Evolutionary conservation across 495 filamentous ascomycete genomes (phyloP).

Genomic region (Penicillium malachiteum): DNA sequence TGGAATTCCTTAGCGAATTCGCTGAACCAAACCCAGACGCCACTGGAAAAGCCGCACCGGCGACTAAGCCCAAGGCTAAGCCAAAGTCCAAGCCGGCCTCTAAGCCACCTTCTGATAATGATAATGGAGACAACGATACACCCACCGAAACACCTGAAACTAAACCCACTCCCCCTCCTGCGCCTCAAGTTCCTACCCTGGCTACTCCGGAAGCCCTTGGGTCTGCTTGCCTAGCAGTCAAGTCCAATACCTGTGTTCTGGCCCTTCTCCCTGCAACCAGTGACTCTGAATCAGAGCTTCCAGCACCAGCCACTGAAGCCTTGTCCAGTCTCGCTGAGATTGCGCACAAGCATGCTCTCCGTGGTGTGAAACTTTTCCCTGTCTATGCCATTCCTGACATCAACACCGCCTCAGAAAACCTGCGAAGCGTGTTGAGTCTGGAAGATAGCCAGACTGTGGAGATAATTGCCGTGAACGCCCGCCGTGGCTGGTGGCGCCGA

Average conservation of each 20-base stretch:
- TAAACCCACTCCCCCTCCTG: constrained; percentile 50
- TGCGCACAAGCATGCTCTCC: constrained; percentile 66
- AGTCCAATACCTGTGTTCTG: constrained; percentile 83
- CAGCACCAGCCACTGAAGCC: constrained; percentile 48
- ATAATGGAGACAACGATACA: constrained; percentile 42
- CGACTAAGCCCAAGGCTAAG: constrained; percentile 48
- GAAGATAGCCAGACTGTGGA: constrained; percentile 47
- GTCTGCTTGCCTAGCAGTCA: constrained; percentile 68
- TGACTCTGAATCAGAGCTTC: constrained; percentile 46
- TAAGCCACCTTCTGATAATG: constrained; percentile 21
- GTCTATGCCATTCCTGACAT: constrained; percentile 70
- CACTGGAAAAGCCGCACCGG: constrained; percentile 43
- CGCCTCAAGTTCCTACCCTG: constrained; percentile 50
- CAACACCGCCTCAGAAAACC: constrained; percentile 54
- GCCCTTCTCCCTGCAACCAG: constrained; percentile 64
- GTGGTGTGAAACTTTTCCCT: constrained; percentile 71
- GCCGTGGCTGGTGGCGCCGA: constrained; percentile 80
- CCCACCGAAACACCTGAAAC: constrained; percentile 42
- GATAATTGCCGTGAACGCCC: constrained; percentile 79
- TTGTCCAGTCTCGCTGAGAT: constrained; percentile 71
- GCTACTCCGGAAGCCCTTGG: constrained; percentile 58
- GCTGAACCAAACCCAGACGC: constrained; percentile 70
- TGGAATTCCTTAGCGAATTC: constrained; percentile 78
- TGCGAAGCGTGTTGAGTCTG: constrained; percentile 65
- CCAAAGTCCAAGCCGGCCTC: constrained; percentile 37